Conservation (phyloP, 768 basidiomycete genomes). For the Termitomyces sp. region DNA sequence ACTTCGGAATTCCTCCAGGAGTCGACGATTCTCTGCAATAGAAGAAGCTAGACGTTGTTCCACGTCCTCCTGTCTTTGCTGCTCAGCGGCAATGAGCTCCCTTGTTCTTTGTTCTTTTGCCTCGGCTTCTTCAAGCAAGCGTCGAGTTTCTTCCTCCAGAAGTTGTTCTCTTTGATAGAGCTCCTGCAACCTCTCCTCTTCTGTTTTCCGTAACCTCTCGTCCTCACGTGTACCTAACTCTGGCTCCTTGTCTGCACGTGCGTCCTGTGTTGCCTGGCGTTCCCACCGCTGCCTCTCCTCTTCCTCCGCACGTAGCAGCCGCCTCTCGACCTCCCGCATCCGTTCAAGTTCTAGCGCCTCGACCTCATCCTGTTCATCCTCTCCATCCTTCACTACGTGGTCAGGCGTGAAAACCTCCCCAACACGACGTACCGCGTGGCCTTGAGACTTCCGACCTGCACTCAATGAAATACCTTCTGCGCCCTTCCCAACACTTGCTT, state of each 20-base stretch:
- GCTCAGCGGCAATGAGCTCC: neutral
- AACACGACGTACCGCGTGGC: neutral
- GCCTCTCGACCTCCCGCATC: slow-evolving; percentile 16
- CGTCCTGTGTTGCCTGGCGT: slow-evolving; percentile 2
- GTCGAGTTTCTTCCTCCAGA: neutral
- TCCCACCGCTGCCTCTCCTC: slow-evolving; percentile 6
- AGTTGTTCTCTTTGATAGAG: neutral
- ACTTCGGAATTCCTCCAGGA: slow-evolving; percentile 4
- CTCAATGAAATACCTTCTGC: neutral
- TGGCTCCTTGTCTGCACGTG: neutral
- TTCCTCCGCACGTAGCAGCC: slow-evolving; percentile 2
- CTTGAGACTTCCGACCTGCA: slow-evolving; percentile 1
- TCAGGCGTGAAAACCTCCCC: slow-evolving; percentile 7
- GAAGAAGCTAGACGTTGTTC: slow-evolving; percentile 6
- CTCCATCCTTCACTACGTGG: neutral
- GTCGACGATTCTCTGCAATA: slow-evolving; percentile 1
- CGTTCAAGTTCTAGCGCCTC: slow-evolving; percentile 15
- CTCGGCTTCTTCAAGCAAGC: neutral
- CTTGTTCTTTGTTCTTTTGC: neutral
- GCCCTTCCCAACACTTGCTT: neutral
- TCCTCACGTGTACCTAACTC: slow-evolving; percentile 1
- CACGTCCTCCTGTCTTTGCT: neutral
- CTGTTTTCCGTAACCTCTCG: neutral
- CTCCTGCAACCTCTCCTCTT: slow-evolving; percentile 3
- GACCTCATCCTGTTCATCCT: slow-evolving; percentile 17